phyloP scores from a whole-genome alignment of 148 eudicot genomes.

The Bassia scoparia region DNA sequence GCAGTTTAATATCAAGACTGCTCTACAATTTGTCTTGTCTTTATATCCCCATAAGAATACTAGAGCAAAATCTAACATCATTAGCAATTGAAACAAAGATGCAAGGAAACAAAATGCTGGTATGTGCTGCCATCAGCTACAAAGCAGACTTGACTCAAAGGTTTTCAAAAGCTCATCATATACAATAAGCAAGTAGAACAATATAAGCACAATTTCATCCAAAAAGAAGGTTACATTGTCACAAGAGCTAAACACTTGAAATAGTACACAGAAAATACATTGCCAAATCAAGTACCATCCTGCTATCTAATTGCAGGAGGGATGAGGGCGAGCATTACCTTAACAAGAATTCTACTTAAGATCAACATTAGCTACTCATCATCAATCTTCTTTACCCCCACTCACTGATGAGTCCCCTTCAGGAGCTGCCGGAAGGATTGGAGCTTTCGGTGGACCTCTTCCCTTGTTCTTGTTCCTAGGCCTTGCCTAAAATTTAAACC shows the following conservation, averaged over 20 bases:
- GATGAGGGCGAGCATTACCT: conserved; percentile 16
- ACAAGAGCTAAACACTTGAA: background rate
- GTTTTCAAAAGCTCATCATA: background rate
- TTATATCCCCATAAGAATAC: too few species aligned
- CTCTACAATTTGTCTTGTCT: too few species aligned
- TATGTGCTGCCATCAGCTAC: background rate
- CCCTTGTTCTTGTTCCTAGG: conserved; percentile 58
- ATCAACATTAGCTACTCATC: conserved; percentile 28
- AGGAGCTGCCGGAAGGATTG: conserved; percentile 38
- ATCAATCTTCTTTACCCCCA: conserved; percentile 25
- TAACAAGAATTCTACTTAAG: conserved; percentile 3
- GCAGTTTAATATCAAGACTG: too few species aligned
- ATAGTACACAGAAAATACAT: conserved; percentile 14
- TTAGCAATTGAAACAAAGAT: background rate
- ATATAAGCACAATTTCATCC: background rate
- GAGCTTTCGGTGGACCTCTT: conserved; percentile 52
- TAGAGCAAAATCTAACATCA: background rate
- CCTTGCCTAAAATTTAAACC: conserved; percentile 40
- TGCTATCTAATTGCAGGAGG: conserved; percentile 13
- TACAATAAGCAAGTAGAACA: background rate
- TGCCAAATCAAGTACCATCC: conserved; percentile 13
- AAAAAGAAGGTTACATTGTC: conserved; percentile 13
- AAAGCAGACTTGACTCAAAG: background rate
- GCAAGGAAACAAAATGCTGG: background rate
- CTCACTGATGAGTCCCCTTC: conserved; percentile 44